Conservation (phyloP, 129 eudicot species). For the Escallonia herrerae region DNA sequence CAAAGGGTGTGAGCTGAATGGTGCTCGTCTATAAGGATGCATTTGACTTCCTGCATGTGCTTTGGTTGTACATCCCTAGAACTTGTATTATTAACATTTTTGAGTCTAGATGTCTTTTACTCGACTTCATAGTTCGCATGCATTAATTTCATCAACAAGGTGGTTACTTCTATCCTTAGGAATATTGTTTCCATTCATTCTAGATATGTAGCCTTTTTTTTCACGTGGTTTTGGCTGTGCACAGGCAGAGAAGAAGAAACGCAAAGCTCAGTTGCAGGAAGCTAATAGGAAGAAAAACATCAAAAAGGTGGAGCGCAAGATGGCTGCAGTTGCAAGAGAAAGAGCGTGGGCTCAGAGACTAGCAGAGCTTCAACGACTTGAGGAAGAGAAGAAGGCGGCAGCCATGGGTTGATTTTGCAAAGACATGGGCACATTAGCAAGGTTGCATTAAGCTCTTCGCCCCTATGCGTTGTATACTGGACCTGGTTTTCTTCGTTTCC, state of each 20-base stretch:
- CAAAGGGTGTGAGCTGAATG: too few species aligned
- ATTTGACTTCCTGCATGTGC: too few species aligned
- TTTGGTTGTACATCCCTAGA: too few species aligned
- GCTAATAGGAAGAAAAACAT: constrained; percentile 65
- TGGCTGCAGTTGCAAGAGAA: constrained; percentile 98
- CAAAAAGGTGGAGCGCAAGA: constrained; percentile 72
- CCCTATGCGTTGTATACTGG: background rate
- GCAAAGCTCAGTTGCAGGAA: constrained; percentile 66
- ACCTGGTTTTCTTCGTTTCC: background rate
- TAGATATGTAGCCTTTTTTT: background rate
- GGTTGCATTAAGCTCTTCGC: background rate
- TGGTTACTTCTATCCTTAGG: too few species aligned
- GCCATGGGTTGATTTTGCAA: constrained; percentile 23
- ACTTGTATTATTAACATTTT: too few species aligned
- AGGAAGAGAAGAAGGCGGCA: constrained; percentile 53
- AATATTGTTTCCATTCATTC: background rate
- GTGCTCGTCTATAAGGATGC: too few species aligned
- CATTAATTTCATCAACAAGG: too few species aligned
- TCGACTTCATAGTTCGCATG: background rate
- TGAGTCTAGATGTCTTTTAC: too few species aligned
- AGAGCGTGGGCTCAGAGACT: constrained; percentile 88
- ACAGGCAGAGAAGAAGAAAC: constrained; percentile 80
- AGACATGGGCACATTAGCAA: background rate
- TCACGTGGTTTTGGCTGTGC: constrained; percentile 7
- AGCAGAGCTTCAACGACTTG: constrained; percentile 56